Percentiles rank a stretch among this genome's conserved stretches.
Conservation (phyloP, 306 rosid genomes). For the cucumber (Cucumis sativus) region DNA sequence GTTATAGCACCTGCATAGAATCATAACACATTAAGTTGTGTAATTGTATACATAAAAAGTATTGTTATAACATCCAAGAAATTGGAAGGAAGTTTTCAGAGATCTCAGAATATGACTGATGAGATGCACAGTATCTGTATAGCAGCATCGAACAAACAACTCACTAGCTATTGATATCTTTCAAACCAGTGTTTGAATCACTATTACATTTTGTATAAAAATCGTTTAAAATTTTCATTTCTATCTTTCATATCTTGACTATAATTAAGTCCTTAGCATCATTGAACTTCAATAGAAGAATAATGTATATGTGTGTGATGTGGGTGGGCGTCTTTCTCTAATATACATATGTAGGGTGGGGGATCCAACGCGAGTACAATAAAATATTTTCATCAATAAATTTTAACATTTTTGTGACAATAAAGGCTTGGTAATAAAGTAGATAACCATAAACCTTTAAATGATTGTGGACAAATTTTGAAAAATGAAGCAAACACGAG, state of each 20-base stretch:
- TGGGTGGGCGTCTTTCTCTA: background rate
- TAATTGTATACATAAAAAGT: background rate
- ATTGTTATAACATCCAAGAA: background rate
- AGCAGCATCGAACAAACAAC: background rate
- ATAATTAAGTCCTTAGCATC: background rate
- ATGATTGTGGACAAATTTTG: background rate
- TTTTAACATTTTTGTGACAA: background rate
- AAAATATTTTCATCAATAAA: background rate
- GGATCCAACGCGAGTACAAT: too few species aligned
- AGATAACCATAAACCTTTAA: background rate
- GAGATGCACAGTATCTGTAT: background rate
- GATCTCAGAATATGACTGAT: background rate
- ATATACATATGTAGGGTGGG: too few species aligned
- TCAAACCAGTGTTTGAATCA: background rate
- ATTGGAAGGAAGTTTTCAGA: background rate
- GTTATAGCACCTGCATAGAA: constrained; percentile 27
- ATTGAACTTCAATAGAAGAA: background rate
- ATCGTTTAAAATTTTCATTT: too few species aligned
- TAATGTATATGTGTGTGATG: background rate
- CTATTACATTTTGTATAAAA: background rate
- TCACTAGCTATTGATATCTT: background rate
- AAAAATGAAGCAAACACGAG: background rate
- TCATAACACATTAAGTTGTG: background rate
- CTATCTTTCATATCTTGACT: background rate
- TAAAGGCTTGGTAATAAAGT: background rate